phyloP scores from a whole-genome alignment of 2,329 filamentous ascomycete genomes.

The Niveomyces coronatus region DNA sequence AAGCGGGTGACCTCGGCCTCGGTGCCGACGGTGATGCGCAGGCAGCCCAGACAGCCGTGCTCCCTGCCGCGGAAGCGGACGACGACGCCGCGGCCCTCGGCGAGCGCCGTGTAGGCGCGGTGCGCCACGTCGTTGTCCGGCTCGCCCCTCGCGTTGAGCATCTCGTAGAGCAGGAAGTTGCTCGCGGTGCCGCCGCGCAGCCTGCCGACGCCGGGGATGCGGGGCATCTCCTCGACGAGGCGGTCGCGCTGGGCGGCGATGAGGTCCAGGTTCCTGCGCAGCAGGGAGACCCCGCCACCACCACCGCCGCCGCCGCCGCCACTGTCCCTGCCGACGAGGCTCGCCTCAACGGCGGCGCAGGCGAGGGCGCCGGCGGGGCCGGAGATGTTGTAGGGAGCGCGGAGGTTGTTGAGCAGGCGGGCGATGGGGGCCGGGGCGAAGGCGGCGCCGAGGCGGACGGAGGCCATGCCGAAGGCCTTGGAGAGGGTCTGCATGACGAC shows the following conservation, averaged over 20 bases:
- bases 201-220: constrained; percentile 66
- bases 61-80: constrained; percentile 92
- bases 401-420: constrained; percentile 75
- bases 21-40: constrained; percentile 88
- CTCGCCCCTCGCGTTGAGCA: constrained; percentile 60
- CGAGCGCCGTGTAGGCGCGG: constrained; percentile 73
- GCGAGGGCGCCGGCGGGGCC: constrained; percentile 79
- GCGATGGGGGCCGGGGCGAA: constrained; percentile 72
- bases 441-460: constrained; percentile 79
- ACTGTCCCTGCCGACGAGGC: too few relatives aligned
- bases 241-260: constrained; percentile 71
- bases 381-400: constrained; percentile 93
- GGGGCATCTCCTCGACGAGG: constrained; percentile 61
- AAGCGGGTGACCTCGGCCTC: constrained; percentile 76
- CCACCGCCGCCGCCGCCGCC: constrained; percentile 65
- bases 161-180: constrained; percentile 88
- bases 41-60: constrained; percentile 74
- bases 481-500: constrained; percentile 98
- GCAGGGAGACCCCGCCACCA: constrained; percentile 55
- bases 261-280: constrained; percentile 58
- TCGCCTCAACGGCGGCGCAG: too few relatives aligned
- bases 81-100: constrained; percentile 79
- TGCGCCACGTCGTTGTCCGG: constrained; percentile 73
- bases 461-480: constrained; percentile 92
- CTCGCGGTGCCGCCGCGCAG: constrained; percentile 70